Evolutionary conservation across 176 grass and related monocot species (phyloP), one percentile per base, ranked within the genome.

Genomic region (Melocanna baccifera): DNA sequence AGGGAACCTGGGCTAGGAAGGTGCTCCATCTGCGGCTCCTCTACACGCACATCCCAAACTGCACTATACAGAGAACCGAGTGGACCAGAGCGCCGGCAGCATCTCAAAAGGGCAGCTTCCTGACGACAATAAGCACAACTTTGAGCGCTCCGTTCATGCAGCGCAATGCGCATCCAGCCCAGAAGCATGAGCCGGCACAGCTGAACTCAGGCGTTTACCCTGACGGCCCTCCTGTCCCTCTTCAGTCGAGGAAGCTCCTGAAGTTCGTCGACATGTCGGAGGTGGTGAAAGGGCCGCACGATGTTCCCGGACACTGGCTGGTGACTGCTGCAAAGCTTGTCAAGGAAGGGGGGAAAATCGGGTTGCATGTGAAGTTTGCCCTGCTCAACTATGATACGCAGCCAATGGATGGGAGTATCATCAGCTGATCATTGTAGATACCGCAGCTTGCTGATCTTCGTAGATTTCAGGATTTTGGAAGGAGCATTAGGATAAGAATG

Each of bases 181-280:
- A 84, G 12, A 95, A 81, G 86, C 82, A 91, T 52, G 93, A 90
- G 77, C 96, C 91, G 16, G 93, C 90, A 62, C 89, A 92, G 46
- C 89, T 99, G 9, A 99, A 99, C 26, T 99, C 96, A 18, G 93
- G 96, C 8, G 96, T 99, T 26, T 96, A 94, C 65, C 93, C 96
- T 6, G 96, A 99, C 14, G 96, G 93, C 1, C 96, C 96, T 0
- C 93, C 96, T 3, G 93, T 94, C n/a, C 93, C 89, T 18, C 87
- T 99, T 26, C 91, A 92, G 45, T 99, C 88, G 20, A 91, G 93
- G 76, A 99, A 92, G 81, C 90, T 99, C 18, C 80, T 96, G 11
- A 96, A 92, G 88, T 99, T 99, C 73, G 90, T 99, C 1, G 93
- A 99, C 71, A 96, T 99, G 86, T 83, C 88, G 2, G 93, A 99